Conservation (phyloP, 495 filamentous ascomycete genomes). For the Jackrogersella multiformis region DNA sequence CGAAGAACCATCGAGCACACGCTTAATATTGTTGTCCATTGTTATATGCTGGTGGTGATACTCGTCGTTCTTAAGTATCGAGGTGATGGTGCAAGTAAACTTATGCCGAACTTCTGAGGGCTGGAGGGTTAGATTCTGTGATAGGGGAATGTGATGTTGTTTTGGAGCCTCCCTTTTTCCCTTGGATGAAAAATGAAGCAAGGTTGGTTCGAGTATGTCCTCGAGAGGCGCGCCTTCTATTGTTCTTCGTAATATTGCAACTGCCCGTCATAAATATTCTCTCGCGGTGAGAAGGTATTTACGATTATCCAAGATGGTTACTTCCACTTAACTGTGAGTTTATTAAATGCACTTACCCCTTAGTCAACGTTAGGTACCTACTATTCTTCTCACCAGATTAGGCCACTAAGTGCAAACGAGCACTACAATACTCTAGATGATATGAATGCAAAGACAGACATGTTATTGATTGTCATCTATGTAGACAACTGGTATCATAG, state of each 20-base stretch:
- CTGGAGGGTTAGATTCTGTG: conserved; percentile 20
- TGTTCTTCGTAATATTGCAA: not conserved
- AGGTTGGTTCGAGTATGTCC: not conserved
- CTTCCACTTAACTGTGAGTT: not conserved
- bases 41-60: conserved; percentile 34
- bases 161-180: not conserved
- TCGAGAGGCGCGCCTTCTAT: conserved; percentile 9
- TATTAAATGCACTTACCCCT: not conserved
- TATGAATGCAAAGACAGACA: not conserved
- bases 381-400: not conserved
- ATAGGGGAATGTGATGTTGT: conserved; percentile 29
- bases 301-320: not conserved
- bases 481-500: conserved; percentile 33
- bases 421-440: not conserved
- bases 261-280: not conserved
- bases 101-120: conserved; percentile 22
- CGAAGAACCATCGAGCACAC: conserved; percentile 6
- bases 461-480: conserved; percentile 6
- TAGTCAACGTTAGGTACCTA: not conserved
- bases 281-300: not conserved
- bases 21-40: conserved; percentile 30
- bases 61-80: conserved; percentile 26
- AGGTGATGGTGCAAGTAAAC: conserved; percentile 28
- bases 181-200: not conserved
- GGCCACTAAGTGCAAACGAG: not conserved